A percentile compares a stretch with the other conserved stretches of the same genome.
Evolutionary conservation across 2,329 filamentous ascomycete species (phyloP).

Genomic region (Exophiala xenobiotica): DNA sequence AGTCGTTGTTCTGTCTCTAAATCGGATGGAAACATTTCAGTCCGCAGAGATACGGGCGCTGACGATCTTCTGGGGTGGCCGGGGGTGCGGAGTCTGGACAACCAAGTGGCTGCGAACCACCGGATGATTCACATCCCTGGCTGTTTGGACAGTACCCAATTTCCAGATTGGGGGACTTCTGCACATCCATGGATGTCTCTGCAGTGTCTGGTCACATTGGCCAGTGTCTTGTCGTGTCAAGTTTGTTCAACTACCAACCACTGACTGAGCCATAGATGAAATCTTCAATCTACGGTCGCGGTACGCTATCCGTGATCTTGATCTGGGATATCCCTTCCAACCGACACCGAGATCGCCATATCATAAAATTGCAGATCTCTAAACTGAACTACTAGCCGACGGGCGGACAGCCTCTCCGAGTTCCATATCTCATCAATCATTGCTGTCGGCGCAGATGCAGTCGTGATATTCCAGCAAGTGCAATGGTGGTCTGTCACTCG

Average conservation of each 20-base stretch:
- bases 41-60: too few relatives aligned
- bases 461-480: too few relatives aligned
- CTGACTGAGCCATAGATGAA: slow-evolving; percentile 7
- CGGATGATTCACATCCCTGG: background rate
- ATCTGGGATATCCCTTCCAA: background rate
- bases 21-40: too few relatives aligned
- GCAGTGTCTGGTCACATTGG: background rate
- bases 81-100: too few relatives aligned
- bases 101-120: background rate
- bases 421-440: too few relatives aligned
- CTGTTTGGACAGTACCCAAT: background rate
- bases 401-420: too few relatives aligned
- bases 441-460: too few relatives aligned
- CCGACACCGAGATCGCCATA: background rate
- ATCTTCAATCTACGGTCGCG: background rate
- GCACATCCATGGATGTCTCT: too few relatives aligned
- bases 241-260: slow-evolving; percentile 14
- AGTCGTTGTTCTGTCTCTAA: too few relatives aligned
- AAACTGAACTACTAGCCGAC: too few relatives aligned
- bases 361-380: background rate
- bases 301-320: background rate
- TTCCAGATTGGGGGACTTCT: background rate
- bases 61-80: too few relatives aligned
- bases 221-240: slow-evolving; percentile 10
- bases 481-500: too few relatives aligned